Percentiles rank a stretch among this genome's conserved stretches.
These are phyloP conservation scores for Strobilomyces dryophilus DNA, from an alignment of 768 basidiomycete species.

Conservation along the genomic window DNA sequence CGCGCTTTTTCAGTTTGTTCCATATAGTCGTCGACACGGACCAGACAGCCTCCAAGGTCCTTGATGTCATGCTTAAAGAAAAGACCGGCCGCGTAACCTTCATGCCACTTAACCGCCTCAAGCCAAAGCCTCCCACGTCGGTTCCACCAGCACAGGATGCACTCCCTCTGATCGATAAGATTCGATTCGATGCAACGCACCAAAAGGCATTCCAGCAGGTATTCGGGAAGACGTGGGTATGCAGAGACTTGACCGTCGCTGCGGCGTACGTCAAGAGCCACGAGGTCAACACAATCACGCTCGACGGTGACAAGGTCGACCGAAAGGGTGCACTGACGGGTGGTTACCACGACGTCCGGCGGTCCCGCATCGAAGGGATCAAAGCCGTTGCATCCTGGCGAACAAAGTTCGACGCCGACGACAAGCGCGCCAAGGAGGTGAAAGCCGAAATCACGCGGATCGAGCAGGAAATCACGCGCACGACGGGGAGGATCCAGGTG, in stretches of 20 bases:
- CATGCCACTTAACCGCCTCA: constrained; percentile 95
- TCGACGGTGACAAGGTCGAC: constrained; percentile 97
- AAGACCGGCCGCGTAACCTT: constrained; percentile 95
- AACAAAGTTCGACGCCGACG: constrained; percentile 62
- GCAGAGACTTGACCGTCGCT: constrained; percentile 86
- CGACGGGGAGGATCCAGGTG: constrained; percentile 71
- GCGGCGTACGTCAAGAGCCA: constrained; percentile 94
- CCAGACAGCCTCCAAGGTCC: constrained; percentile 84
- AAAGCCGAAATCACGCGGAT: constrained; percentile 62
- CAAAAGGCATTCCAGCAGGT: constrained; percentile 93
- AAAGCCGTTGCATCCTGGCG: constrained; percentile 74
- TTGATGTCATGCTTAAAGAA: constrained; percentile 91
- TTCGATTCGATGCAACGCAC: constrained; percentile 67
- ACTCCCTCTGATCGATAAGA: constrained; percentile 77
- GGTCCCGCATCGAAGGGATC: constrained; percentile 87
- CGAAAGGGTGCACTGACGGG: constrained; percentile 94
- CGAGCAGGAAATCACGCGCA: constrained; percentile 83
- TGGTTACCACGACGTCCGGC: constrained; percentile 89
- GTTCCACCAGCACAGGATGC: constrained; percentile 70
- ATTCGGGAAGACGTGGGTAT: constrained; percentile 96
- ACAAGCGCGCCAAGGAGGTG: constrained; percentile 64
- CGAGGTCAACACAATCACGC: constrained; percentile 93
- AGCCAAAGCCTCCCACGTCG: constrained; percentile 58
- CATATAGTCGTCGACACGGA: constrained; percentile 98
- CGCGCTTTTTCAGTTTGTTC: constrained; percentile 55